A percentile compares a stretch with the other conserved stretches of the same genome.
phyloP scores from a whole-genome alignment of 495 filamentous ascomycete genomes.

The Hyaloscypha variabilis region DNA sequence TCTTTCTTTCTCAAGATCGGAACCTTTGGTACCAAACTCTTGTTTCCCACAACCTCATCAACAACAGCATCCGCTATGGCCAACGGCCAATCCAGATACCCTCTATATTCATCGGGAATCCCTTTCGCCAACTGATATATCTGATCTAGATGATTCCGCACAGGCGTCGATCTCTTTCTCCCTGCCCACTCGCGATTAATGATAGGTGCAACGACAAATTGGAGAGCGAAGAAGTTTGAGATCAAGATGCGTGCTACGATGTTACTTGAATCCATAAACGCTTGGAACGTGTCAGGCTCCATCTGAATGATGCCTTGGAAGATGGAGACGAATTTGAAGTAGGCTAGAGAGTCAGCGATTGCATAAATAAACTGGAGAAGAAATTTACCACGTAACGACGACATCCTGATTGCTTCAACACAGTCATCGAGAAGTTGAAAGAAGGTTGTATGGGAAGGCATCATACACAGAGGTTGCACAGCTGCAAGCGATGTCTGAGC shows the following conservation, averaged over 20 bases:
- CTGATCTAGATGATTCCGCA: conserved; percentile 10
- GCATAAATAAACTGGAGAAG: neutral
- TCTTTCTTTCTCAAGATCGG: conserved; percentile 15
- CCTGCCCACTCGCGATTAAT: conserved; percentile 20
- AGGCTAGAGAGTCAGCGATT: conserved; percentile 16
- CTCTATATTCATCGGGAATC: neutral
- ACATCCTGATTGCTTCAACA: conserved; percentile 13
- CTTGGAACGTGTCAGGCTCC: conserved; percentile 1
- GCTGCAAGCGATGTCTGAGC: conserved; percentile 16
- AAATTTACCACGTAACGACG: conserved; percentile 21
- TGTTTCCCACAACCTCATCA: conserved; percentile 4
- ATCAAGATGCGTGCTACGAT: conserved; percentile 15
- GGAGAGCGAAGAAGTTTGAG: conserved; percentile 27
- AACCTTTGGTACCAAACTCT: neutral
- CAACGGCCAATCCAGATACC: conserved; percentile 22
- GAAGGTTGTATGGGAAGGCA: conserved; percentile 10
- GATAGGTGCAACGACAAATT: conserved; percentile 27
- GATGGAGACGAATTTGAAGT: conserved; percentile 26
- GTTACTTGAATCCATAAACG: conserved; percentile 22
- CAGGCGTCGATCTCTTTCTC: neutral
- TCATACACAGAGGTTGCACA: neutral
- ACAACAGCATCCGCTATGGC: conserved; percentile 14
- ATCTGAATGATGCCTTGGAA: conserved; percentile 15
- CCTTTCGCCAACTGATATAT: neutral
- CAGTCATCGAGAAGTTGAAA: conserved; percentile 14